Conservation (phyloP, 768 basidiomycete genomes). For the Sarcodon aspratus region DNA sequence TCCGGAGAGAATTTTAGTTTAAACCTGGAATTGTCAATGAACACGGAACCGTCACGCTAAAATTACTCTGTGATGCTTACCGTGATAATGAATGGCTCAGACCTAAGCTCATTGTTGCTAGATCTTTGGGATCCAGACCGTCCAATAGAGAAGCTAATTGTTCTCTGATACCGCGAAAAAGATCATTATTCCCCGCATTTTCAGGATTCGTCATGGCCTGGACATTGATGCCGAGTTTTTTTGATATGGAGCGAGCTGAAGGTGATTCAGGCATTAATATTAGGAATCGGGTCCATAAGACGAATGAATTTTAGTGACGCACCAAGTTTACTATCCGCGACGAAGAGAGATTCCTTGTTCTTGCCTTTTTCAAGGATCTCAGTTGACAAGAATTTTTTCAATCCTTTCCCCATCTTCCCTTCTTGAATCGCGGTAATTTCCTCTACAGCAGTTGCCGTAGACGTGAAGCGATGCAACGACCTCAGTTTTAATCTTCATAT, state of each 20-base stretch:
- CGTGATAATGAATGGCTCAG: constrained; percentile 93
- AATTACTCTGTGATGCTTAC: constrained; percentile 26
- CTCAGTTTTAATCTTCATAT: constrained; percentile 75
- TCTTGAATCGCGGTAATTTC: constrained; percentile 89
- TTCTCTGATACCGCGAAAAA: constrained; percentile 91
- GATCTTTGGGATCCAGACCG: constrained; percentile 85
- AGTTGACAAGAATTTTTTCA: constrained; percentile 88
- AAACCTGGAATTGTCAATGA: constrained; percentile 43
- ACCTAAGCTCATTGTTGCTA: constrained; percentile 97
- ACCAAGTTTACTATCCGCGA: constrained; percentile 89
- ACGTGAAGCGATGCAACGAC: constrained; percentile 91
- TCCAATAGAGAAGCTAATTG: constrained; percentile 83
- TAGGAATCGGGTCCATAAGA: neutral
- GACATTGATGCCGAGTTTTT: constrained; percentile 90
- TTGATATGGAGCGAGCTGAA: constrained; percentile 75
- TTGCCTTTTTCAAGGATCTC: constrained; percentile 85
- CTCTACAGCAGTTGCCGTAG: constrained; percentile 94
- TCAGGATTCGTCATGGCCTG: constrained; percentile 35
- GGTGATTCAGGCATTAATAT: constrained; percentile 2
- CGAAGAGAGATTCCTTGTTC: constrained; percentile 73
- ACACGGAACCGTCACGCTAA: neutral
- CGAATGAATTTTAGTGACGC: constrained; percentile 15
- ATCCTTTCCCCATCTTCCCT: constrained; percentile 84
- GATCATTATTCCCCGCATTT: constrained; percentile 40
- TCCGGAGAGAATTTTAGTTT: constrained; percentile 99